Percentiles rank a stretch among this genome's conserved stretches.
These are phyloP conservation scores for Gelatoporia subvermispora DNA, from an alignment of 768 basidiomycete genomes.

Conservation along the genomic window DNA sequence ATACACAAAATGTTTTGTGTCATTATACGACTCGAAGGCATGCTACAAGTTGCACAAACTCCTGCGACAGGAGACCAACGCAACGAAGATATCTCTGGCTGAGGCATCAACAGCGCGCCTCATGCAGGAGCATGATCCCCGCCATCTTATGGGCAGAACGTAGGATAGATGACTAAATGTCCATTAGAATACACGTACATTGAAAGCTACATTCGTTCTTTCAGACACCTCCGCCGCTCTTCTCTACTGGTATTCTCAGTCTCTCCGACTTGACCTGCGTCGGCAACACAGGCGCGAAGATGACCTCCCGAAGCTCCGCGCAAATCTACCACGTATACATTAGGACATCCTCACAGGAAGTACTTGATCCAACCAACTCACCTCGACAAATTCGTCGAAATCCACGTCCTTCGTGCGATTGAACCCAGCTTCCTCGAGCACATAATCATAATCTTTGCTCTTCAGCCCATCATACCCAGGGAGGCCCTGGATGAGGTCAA, in stretches of 20 bases:
- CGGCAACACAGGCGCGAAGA: slow-evolving; percentile 36
- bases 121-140: too few relatives aligned
- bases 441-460: slow-evolving; percentile 65
- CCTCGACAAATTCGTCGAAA: slow-evolving; percentile 88
- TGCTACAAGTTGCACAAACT: too few relatives aligned
- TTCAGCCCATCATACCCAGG: slow-evolving; percentile 56
- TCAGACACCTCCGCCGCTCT: slow-evolving; percentile 49
- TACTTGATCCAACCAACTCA: slow-evolving; percentile 29
- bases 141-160: too few relatives aligned
- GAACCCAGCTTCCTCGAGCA: slow-evolving; percentile 74
- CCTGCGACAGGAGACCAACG: too few relatives aligned
- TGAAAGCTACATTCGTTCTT: too few relatives aligned
- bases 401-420: slow-evolving; percentile 49
- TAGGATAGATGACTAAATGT: too few relatives aligned
- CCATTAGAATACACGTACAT: too few relatives aligned
- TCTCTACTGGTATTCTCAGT: slow-evolving; percentile 47
- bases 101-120: too few relatives aligned
- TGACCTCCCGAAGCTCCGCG: slow-evolving; percentile 64
- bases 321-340: slow-evolving; percentile 58
- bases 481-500: slow-evolving; percentile 23
- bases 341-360: background rate
- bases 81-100: too few relatives aligned
- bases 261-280: slow-evolving; percentile 32
- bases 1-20: too few relatives aligned
- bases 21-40: too few relatives aligned